Conservation (phyloP, 768 basidiomycete species). For the Austroboletus eburneus region DNA sequence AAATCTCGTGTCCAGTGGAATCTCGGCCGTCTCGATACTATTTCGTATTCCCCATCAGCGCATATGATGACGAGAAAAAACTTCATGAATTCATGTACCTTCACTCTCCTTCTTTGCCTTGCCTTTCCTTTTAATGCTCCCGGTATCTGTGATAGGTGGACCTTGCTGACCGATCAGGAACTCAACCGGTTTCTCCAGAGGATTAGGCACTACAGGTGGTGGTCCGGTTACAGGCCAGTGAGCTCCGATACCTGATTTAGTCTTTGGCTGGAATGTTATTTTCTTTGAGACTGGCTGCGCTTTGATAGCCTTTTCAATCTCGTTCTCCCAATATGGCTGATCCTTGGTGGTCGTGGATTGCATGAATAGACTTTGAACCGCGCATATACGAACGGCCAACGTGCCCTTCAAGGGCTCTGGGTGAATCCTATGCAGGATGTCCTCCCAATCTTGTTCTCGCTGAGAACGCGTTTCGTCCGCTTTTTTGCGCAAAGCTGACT, state of each 20-base stretch:
- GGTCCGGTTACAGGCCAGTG: constrained; percentile 22
- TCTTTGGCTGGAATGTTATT: constrained; percentile 34
- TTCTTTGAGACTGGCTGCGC: constrained; percentile 48
- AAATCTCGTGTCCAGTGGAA: constrained; percentile 85
- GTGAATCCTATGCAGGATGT: constrained; percentile 51
- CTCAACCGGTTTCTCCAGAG: constrained; percentile 50
- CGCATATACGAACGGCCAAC: constrained; percentile 47
- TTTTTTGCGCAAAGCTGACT: constrained; percentile 55
- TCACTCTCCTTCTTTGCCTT: constrained; percentile 27
- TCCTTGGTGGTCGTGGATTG: constrained; percentile 52
- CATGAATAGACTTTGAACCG: constrained; percentile 54
- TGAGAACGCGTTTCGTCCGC: constrained; percentile 56
- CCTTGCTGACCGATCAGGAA: constrained; percentile 50
- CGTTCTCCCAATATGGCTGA: constrained; percentile 56
- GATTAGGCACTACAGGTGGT: constrained; percentile 39
- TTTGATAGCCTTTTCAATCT: constrained; percentile 51
- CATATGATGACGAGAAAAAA: background rate
- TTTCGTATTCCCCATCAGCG: constrained; percentile 5
- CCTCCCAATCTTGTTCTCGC: constrained; percentile 65
- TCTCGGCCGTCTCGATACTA: constrained; percentile 48
- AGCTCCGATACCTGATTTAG: constrained; percentile 3
- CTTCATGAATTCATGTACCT: constrained; percentile 19
- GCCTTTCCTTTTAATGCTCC: constrained; percentile 35
- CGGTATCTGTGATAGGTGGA: constrained; percentile 33
- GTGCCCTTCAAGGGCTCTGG: constrained; percentile 48